These are phyloP conservation scores for Mollisia scopiformis DNA, from an alignment of 2,329 filamentous ascomycete genomes.

Conservation along the genomic window DNA sequence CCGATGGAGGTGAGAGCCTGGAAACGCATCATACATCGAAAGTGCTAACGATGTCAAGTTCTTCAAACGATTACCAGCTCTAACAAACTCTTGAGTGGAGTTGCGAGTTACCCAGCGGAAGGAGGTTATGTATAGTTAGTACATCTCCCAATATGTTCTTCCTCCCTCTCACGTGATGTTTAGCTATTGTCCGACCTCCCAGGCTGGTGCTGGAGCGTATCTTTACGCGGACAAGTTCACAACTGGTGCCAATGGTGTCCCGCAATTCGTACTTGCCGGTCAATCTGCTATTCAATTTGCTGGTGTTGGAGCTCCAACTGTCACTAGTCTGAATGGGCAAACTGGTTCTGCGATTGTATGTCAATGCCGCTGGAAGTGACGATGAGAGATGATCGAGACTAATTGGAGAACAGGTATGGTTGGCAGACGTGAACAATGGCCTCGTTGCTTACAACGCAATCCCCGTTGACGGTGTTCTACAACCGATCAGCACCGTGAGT, in stretches of 20 bases:
- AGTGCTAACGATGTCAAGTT: not conserved
- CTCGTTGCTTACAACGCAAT: not conserved
- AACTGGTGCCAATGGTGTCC: not conserved
- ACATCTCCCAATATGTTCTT: not conserved
- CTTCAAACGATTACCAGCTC: slow-evolving; percentile 1
- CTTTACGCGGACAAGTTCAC: slow-evolving; percentile 9
- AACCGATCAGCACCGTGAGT: not conserved
- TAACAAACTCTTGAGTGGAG: slow-evolving; percentile 1
- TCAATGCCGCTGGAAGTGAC: no score
- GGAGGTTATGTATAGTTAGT: slow-evolving; percentile 14
- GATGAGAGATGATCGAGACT: no score
- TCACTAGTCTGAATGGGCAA: slow-evolving; percentile 9
- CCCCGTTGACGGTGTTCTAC: not conserved
- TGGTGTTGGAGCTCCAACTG: slow-evolving; percentile 3
- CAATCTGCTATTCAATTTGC: not conserved
- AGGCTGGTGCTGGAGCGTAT: not conserved
- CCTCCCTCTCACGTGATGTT: no score
- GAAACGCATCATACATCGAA: not conserved
- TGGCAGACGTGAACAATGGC: not conserved
- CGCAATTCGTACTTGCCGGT: slow-evolving; percentile 6
- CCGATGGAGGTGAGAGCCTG: not conserved
- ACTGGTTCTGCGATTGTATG: slow-evolving; percentile 5
- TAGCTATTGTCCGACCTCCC: not conserved
- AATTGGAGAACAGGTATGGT: slow-evolving; percentile 1
- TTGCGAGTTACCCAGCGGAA: slow-evolving; percentile 11